phyloP scores from a whole-genome alignment of 2,329 filamentous ascomycete species.

The Metarhizium humberi region DNA sequence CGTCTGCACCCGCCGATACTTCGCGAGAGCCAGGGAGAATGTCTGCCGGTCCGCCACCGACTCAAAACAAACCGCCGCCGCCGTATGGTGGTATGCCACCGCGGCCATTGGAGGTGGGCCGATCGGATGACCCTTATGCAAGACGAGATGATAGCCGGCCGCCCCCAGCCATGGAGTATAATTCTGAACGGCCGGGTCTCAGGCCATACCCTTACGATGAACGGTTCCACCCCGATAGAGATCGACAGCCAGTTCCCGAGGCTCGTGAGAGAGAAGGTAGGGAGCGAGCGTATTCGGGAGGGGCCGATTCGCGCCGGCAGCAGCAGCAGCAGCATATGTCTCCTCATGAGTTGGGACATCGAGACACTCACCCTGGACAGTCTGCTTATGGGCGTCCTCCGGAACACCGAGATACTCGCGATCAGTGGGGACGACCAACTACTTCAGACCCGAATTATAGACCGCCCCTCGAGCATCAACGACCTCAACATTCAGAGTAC shows the following conservation, averaged over 20 bases:
- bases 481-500: slow-evolving; percentile 34
- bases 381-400: slow-evolving; percentile 32
- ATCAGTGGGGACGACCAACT: slow-evolving; percentile 20
- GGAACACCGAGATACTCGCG: slow-evolving; percentile 26
- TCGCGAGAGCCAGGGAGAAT: slow-evolving; percentile 28
- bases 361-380: slow-evolving; percentile 34
- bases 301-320: slow-evolving; percentile 32
- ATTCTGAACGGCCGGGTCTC: slow-evolving; percentile 37
- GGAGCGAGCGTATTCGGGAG: slow-evolving; percentile 39
- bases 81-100: slow-evolving; percentile 34
- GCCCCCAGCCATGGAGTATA: slow-evolving; percentile 36
- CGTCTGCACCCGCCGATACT: slow-evolving; percentile 37
- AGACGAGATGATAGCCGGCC: slow-evolving; percentile 39
- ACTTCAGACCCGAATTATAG: slow-evolving; percentile 22
- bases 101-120: slow-evolving; percentile 37
- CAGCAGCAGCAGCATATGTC: slow-evolving; percentile 32
- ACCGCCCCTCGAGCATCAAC: slow-evolving; percentile 28
- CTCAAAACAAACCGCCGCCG: slow-evolving; percentile 38
- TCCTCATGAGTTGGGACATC: slow-evolving; percentile 29
- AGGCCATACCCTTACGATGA: slow-evolving; percentile 42
- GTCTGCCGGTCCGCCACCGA: slow-evolving; percentile 32
- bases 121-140: slow-evolving; percentile 34
- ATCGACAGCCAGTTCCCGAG: slow-evolving; percentile 35
- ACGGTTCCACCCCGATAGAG: slow-evolving; percentile 39
- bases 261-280: slow-evolving; percentile 32